Conservation (phyloP, 106 monocot genomes). For the Dendrobium nobile region DNA sequence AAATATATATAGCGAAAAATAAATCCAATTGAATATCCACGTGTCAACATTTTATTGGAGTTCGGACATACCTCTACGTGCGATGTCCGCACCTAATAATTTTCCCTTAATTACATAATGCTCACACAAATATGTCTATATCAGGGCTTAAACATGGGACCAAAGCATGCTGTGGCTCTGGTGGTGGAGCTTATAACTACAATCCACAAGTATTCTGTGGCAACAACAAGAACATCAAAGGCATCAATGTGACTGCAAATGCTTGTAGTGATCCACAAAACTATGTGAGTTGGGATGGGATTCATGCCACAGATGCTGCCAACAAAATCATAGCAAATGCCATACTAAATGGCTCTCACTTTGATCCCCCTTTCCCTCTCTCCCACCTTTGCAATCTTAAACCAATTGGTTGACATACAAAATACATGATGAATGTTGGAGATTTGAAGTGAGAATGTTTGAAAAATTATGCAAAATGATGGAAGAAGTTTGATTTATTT, state of each 20-base stretch:
- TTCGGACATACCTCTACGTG: too few relatives aligned
- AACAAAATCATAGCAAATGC: slow-evolving; percentile 43
- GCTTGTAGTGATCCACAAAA: slow-evolving; percentile 62
- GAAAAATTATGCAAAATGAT: too few relatives aligned
- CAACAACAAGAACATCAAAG: slow-evolving; percentile 56
- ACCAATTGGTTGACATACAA: slow-evolving; percentile 18
- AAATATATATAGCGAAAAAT: too few relatives aligned
- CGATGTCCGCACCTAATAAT: too few relatives aligned
- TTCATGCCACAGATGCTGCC: slow-evolving; percentile 77
- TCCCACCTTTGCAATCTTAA: slow-evolving; percentile 41
- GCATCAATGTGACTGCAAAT: slow-evolving; percentile 29
- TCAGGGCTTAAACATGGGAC: slow-evolving; percentile 59
- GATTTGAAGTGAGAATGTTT: too few relatives aligned
- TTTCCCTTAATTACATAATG: neutral
- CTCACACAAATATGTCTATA: neutral
- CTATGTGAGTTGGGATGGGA: slow-evolving; percentile 93
- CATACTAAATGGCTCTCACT: slow-evolving; percentile 46
- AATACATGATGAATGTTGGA: too few relatives aligned
- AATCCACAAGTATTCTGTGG: slow-evolving; percentile 51
- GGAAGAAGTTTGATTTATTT: too few relatives aligned
- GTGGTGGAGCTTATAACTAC: slow-evolving; percentile 67
- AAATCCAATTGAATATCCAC: too few relatives aligned
- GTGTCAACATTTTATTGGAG: too few relatives aligned
- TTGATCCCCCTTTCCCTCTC: slow-evolving; percentile 50
- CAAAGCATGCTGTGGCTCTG: slow-evolving; percentile 72